Evolutionary conservation across 2,329 filamentous ascomycete species (phyloP), one percentile per base, ranked within the genome.

Genomic region (Stylonectria norvegica): DNA sequence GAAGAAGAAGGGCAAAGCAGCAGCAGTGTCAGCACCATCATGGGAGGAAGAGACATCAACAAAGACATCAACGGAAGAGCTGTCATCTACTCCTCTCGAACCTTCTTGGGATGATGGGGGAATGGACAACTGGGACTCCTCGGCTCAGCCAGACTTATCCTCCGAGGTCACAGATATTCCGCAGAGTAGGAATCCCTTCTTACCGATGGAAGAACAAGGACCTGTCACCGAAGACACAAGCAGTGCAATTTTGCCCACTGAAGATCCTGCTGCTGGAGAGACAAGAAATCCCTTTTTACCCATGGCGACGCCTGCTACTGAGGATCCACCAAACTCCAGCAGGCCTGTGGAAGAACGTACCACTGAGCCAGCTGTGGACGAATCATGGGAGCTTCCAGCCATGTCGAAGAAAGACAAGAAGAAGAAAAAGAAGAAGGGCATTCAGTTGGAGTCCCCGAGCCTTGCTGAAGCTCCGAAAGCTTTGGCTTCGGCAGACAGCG

Each of bases 371-470:
- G 20, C 35, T 6, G 27, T 36, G n/a, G 43, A 42, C 12, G 45
- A 57, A 10, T 17, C 18, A 4, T 28, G 29, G 19, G 28, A 37
- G 12, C 15, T 20, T 23, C 8, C 43, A 5, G 36, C 49, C 5
- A 48, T 41, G 35, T 49, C 48, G 20, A 57, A 52, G 36, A 50
- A 33, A 18, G 33, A 58, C n/a, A n/a, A n/a, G 34, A 58, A 58
- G 22, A 46, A 49, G 34, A 56, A 58, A 23, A 59, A 57, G 47
- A 57, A 53, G 49, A 57, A 58, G 41, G 40, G 40, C 15, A 20
- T 20, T 10, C 56, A 45, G 16, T 20, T 35, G 10, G 46, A 49
- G 18, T 51, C 50, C 9, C 20, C 43, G 16, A 16, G 25, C 16
- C 29, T 34, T 27, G 31, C 32, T 25, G 46, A 52, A 16, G 40